Percentiles rank a stretch among this genome's conserved stretches.
These are phyloP conservation scores for Neurospora tetrasperma DNA, from an alignment of 495 filamentous ascomycete species.

Conservation along the genomic window DNA sequence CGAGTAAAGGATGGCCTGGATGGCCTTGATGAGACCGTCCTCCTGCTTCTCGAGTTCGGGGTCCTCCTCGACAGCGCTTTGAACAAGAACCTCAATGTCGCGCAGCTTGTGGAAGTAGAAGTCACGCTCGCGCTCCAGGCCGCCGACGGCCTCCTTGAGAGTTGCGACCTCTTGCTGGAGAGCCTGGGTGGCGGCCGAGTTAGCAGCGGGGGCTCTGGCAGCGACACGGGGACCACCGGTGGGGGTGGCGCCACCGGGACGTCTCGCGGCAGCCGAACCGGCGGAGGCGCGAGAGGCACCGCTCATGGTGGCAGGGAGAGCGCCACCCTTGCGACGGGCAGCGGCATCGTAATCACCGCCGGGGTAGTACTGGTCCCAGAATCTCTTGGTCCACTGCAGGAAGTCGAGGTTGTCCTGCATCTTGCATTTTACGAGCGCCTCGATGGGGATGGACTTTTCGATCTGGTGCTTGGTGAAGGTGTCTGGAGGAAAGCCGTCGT, in stretches of 20 bases:
- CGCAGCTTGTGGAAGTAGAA: conserved; percentile 98
- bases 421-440: conserved; percentile 88
- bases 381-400: conserved; percentile 89
- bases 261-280: conserved; percentile 36
- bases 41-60: conserved; percentile 89
- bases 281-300: conserved; percentile 36
- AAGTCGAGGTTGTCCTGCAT: conserved; percentile 99
- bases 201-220: conserved; percentile 35
- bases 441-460: conserved; percentile 79
- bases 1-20: conserved; percentile 93
- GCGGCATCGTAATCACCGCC: conserved; percentile 94
- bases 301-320: conserved; percentile 36
- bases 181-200: conserved; percentile 49
- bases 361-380: conserved; percentile 97
- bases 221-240: conserved; percentile 48
- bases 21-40: conserved; percentile 80
- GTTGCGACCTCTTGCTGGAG: conserved; percentile 71
- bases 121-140: conserved; percentile 85
- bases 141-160: conserved; percentile 77
- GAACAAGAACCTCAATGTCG: conserved; percentile 89
- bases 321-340: conserved; percentile 67
- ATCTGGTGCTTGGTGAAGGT: conserved; percentile 75
- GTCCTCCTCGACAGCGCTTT: conserved; percentile 81
- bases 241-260: conserved; percentile 60
- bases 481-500: neutral